Evolutionary conservation across 305 asterid genomes (phyloP), one percentile per base, ranked within the genome.

Genomic region (Fraxinus latifolia): DNA sequence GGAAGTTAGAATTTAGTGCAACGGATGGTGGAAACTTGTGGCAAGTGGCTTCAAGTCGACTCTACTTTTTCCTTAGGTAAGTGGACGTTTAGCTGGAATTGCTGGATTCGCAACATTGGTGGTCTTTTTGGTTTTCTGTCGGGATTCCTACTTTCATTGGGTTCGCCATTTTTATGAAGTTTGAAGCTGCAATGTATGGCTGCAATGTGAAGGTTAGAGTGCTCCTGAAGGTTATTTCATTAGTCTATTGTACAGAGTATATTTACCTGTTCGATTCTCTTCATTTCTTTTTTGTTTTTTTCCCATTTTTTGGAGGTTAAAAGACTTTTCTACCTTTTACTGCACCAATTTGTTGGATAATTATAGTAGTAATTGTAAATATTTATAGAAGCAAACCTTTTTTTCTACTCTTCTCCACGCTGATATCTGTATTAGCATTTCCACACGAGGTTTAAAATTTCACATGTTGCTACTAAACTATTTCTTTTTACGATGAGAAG

Each of bases 341-440:
- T 71, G 29, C 76, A 33, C 47, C 76, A 71, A 17, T 33, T 71
- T 32, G 76, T 33, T n/a, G 27, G 76, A 71, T 71, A 71, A 5
- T 71, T 71, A 71, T 71, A n/a, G 47, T 12, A 71, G 27, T 71
- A 71, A 71, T 32, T 71, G 76, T 71, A 71, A 32, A 71, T 71
- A 71, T 71, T 71, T 71, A 71, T 33, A 32, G 76, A 67, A 32
- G 47, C 25, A 71, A 71, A 7, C 29, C 25, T 7, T n/a, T 33
- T 32, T 27, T 71, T 33, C 39, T 12, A 29, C 39, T 15, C 7
- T 68, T 29, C 34, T 29, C 12, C 11, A 29, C 4, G 37, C 74
- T 68, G 21, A 68, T 29, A 29, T 14, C 21, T 31, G 23, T 15
- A 29, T 68, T 62, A 62, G 33, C 29, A 21, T 23, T 14, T 60